phyloP scores from a whole-genome alignment of 1,284 basidiomycete species.

The Fomitopsis pinicola region DNA sequence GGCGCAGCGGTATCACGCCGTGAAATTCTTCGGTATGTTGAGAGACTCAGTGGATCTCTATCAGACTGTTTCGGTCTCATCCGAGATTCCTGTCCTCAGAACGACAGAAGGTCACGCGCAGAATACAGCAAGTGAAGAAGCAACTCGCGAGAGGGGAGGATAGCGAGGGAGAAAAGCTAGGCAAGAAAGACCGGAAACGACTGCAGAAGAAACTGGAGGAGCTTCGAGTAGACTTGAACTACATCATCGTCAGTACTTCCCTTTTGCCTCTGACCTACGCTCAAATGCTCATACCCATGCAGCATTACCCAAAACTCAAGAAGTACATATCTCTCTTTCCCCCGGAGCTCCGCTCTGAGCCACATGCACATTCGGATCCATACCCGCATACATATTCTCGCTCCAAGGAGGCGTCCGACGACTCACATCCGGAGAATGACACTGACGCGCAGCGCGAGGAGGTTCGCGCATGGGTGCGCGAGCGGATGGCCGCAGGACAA shows the following conservation, averaged over 20 bases:
- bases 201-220: constrained; percentile 49
- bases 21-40: constrained; percentile 83
- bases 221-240: constrained; percentile 79
- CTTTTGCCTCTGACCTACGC: not conserved
- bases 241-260: constrained; percentile 60
- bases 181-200: constrained; percentile 33
- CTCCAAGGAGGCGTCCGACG: constrained; percentile 1
- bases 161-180: constrained; percentile 11
- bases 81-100: constrained; percentile 40
- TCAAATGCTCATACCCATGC: constrained; percentile 3
- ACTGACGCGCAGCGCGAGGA: constrained; percentile 51
- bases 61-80: not conserved
- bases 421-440: constrained; percentile 9
- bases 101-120: constrained; percentile 75
- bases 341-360: constrained; percentile 45
- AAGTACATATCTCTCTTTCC: constrained; percentile 89
- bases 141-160: constrained; percentile 32
- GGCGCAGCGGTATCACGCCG: constrained; percentile 75
- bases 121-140: constrained; percentile 62
- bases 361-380: constrained; percentile 22
- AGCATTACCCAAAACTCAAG: constrained; percentile 78
- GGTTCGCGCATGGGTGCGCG: constrained; percentile 55
- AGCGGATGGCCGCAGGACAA: constrained; percentile 61
- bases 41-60: not conserved
- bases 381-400: constrained; percentile 5